Evolutionary conservation across 2,329 filamentous ascomycete genomes (phyloP), one percentile per base, ranked within the genome.

Genomic region (Pseudogymnoascus sp.): DNA sequence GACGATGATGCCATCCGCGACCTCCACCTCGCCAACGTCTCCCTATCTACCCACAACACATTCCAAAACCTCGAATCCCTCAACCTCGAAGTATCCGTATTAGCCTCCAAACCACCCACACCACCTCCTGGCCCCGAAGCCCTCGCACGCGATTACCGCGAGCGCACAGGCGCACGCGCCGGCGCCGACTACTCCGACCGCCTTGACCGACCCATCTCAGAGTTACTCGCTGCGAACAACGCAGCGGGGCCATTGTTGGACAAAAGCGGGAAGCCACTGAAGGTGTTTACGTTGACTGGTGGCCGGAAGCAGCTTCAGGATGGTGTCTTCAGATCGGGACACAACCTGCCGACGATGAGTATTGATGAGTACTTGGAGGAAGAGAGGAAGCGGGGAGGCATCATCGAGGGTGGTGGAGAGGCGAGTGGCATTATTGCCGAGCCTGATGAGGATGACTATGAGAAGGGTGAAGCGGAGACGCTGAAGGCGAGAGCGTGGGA

Each of bases 361-460:
- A 97, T 99, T 65, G 94, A 99, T 69, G 94, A 99, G 77, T 99
- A 97, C 71, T 79, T 99, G 13, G 94, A 95, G 60, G 93, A 97
- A 74, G 94, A 97, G 77, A 83, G 83, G 71, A 82, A 84, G 67
- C 80, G 89, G 65, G 94, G 94, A 13, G 90, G 90, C 18, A 92
- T 99, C 63, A 90, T 97, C 61, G 89, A 97, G 71, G 94, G 92
- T 36, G 92, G 92, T 31, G 92, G 92, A 15, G 89, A 89, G 69
- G 84, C 87, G 66, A 89, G 86, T 67, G 84, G 82, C 13, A 77
- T 84, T 27, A 80, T 81, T 65, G 83, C 86, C 1, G 87, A 91
- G 73, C 83, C 89, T 5, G 89, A 99, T 72, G 94, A 97, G 77
- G 94, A 99, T 72, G 85, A 97, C 72, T 77, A 89, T 64, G 89